These are phyloP conservation scores for Hanseniaspora uvarum DNA, from an alignment of 1,139 yeast species.

Conservation along the genomic window DNA sequence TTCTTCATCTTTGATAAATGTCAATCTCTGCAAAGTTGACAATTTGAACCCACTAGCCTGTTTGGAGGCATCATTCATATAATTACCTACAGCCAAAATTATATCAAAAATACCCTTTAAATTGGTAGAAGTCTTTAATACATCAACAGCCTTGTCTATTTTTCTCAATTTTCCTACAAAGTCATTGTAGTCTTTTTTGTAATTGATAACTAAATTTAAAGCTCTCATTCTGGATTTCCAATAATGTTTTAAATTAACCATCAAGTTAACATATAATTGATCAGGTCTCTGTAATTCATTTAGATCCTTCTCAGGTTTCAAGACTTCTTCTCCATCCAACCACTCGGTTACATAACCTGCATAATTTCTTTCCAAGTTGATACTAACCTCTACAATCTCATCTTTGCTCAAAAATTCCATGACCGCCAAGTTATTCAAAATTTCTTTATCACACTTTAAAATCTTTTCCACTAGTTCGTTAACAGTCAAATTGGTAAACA, in stretches of 20 bases:
- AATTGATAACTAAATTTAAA: conserved; percentile 46
- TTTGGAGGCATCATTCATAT: conserved; percentile 69
- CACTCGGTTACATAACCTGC: conserved; percentile 59
- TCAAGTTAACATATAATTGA: conserved; percentile 59
- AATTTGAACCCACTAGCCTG: conserved; percentile 75
- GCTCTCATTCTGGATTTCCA: conserved; percentile 77
- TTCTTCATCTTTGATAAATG: conserved; percentile 67
- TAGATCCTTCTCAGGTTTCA: conserved; percentile 64
- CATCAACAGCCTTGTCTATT: conserved; percentile 56
- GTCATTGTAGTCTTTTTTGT: conserved; percentile 64
- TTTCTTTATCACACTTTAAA: conserved; percentile 51
- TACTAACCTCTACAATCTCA: conserved; percentile 57
- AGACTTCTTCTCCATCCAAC: conserved; percentile 31
- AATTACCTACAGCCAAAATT: conserved; percentile 72
- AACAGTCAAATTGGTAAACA: conserved; percentile 45
- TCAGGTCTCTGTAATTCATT: conserved; percentile 66
- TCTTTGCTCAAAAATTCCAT: conserved; percentile 62
- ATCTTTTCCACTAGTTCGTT: conserved; percentile 49
- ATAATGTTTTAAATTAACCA: conserved; percentile 64
- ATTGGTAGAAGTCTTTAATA: conserved; percentile 48
- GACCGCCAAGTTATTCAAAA: conserved; percentile 49
- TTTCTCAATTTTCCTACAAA: conserved; percentile 48
- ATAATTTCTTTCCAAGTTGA: conserved; percentile 50
- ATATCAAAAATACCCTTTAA: conserved; percentile 61
- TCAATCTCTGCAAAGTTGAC: conserved; percentile 61